Conservation (phyloP, 352 stramenopile genomes). For the Pythium insidiosum region DNA sequence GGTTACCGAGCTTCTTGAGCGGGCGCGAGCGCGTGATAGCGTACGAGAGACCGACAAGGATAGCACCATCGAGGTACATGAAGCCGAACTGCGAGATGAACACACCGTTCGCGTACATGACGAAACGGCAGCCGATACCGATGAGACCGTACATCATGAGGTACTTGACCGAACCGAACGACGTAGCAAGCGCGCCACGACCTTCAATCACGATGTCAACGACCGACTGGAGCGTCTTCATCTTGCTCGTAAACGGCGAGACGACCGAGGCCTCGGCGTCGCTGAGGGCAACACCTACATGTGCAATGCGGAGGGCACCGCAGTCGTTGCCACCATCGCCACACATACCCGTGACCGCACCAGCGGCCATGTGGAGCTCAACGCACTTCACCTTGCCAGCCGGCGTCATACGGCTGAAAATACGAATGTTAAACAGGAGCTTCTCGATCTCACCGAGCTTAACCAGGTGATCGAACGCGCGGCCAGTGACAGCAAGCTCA, state of each 20-base stretch:
- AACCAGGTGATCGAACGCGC: conserved; percentile 60
- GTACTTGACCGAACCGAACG: conserved; percentile 82
- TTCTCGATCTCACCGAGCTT: conserved; percentile 48
- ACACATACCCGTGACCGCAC: conserved; percentile 74
- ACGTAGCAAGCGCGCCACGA: conserved; percentile 76
- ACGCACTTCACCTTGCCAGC: conserved; percentile 61
- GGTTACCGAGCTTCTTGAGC: conserved; percentile 40
- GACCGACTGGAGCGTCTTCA: conserved; percentile 72
- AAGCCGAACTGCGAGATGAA: conserved; percentile 86
- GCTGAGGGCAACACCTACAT: conserved; percentile 87
- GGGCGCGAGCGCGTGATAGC: conserved; percentile 62
- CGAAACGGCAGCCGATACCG: conserved; percentile 69
- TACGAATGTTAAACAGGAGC: conserved; percentile 58
- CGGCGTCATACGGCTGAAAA: conserved; percentile 78
- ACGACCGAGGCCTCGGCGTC: conserved; percentile 82
- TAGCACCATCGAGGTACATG: conserved; percentile 76
- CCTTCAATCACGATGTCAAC: conserved; percentile 82
- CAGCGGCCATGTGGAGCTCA: conserved; percentile 47
- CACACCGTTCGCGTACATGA: conserved; percentile 83
- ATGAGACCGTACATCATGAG: conserved; percentile 82
- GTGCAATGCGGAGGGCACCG: conserved; percentile 83
- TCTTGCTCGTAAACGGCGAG: conserved; percentile 75
- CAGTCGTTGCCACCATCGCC: conserved; percentile 88
- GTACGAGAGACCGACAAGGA: conserved; percentile 76
- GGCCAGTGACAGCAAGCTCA: conserved; percentile 67